Evolutionary conservation across 2,329 filamentous ascomycete species (phyloP), one percentile per base, ranked within the genome.

Genomic region (Neospermospora avenae): DNA sequence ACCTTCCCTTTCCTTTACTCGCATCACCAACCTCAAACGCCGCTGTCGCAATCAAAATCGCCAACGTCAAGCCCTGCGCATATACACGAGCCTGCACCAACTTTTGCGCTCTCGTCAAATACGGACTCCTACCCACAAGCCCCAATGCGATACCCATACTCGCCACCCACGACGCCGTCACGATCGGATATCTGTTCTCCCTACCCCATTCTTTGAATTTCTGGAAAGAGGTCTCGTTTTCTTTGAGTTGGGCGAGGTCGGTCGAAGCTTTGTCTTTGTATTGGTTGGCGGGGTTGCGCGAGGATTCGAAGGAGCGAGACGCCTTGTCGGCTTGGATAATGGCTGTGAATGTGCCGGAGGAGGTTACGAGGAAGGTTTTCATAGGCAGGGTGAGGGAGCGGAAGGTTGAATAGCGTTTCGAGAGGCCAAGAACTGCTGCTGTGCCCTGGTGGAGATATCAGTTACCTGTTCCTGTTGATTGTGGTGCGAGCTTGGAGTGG

Each of bases 361-460:
- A 96, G 46, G 90, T 88, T 66, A 95, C 84, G 64, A 98, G 85
- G 84, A 98, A 99, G 57, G 91, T 81, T 68, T 91, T 90, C 82
- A 99, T 92, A 18, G 92, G 95, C 0, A 97, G 73, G 0, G 93
- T 96, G 63, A 99, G 86, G 66, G 81, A 77, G 67, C 90, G 86
- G 80, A 98, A 90, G 69, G 85, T 86, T 52, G 85, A 81, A 75
- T 89, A 97, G 71, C 92, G 87, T 63, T 80, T 80, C 56, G 69
- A 63, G 16, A 89, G 91, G 55, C 77, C 75, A n/a, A 84, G 63
- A 24, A 96, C 88, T 71, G 86, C 91, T 28, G 80, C 80, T 53
- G 61, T 60, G 58, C 70, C 70, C 70, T 72, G 59, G 31, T 18
- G 13, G 14, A 8, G 22, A 14, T n/a, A 46, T 63, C 49, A 62